phyloP scores from a whole-genome alignment of 768 basidiomycete genomes.

The Baorangia bicolor region DNA sequence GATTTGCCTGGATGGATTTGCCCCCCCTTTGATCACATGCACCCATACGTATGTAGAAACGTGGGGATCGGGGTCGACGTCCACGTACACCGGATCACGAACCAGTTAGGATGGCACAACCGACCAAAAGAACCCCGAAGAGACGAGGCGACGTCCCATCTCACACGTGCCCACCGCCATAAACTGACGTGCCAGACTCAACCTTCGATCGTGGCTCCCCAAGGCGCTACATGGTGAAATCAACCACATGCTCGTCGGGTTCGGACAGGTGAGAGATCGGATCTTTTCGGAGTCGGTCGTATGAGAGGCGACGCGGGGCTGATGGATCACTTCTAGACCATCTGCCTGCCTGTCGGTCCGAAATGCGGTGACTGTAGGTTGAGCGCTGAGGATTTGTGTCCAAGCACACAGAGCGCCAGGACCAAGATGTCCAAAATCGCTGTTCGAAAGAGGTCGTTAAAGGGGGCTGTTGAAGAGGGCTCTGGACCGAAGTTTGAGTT shows the following conservation, averaged over 20 bases:
- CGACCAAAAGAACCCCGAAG: conserved; percentile 77
- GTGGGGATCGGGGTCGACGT: conserved; percentile 94
- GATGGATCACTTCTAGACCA: conserved; percentile 40
- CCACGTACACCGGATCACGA: conserved; percentile 94
- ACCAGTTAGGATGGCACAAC: conserved; percentile 90
- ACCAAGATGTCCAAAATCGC: conserved; percentile 18
- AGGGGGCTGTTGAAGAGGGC: background rate
- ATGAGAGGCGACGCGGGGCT: background rate
- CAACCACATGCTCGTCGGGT: conserved; percentile 79
- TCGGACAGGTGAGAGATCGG: conserved; percentile 63
- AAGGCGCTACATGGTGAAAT: conserved; percentile 70
- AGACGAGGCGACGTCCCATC: conserved; percentile 59
- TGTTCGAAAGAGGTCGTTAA: conserved; percentile 2
- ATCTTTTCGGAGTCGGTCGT: background rate
- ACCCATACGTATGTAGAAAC: conserved; percentile 53
- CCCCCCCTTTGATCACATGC: background rate
- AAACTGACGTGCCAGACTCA: conserved; percentile 45
- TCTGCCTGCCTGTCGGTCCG: conserved; percentile 66
- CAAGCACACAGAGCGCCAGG: conserved; percentile 50
- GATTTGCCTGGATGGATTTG: no score
- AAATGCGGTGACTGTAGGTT: conserved; percentile 65
- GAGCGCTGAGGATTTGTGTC: conserved; percentile 56
- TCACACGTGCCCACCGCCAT: background rate
- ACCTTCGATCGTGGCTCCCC: conserved; percentile 83
- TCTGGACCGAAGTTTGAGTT: conserved; percentile 42